Percentiles rank a stretch among this genome's conserved stretches.
Evolutionary conservation across 2,329 filamentous ascomycete species (phyloP).

Genomic region (Coleophoma crateriformis): DNA sequence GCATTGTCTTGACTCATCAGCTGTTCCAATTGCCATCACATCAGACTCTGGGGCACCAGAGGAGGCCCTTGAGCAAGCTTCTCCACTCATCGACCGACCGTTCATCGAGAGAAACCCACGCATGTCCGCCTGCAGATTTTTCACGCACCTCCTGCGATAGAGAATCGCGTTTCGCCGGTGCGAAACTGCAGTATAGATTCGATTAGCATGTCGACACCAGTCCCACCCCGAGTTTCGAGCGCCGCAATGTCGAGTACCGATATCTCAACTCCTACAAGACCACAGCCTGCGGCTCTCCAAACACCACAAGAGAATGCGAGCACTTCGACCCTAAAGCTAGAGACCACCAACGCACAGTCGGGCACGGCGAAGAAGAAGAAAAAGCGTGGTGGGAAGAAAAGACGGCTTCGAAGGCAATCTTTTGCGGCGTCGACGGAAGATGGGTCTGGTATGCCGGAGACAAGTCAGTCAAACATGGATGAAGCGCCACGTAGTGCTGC

Average conservation of each 20-base stretch:
- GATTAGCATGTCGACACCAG: too few relatives aligned
- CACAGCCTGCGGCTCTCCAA: slow-evolving; percentile 20
- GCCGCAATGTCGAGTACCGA: slow-evolving; percentile 7
- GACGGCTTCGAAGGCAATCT: slow-evolving; percentile 70
- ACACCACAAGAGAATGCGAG: slow-evolving; percentile 3
- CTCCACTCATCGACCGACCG: too few relatives aligned
- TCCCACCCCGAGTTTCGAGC: too few relatives aligned
- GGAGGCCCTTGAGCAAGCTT: too few relatives aligned
- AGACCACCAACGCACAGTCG: slow-evolving; percentile 2
- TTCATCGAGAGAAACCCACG: too few relatives aligned
- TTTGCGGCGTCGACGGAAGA: slow-evolving; percentile 63
- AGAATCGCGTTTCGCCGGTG: too few relatives aligned
- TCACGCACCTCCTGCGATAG: too few relatives aligned
- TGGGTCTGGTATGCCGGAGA: slow-evolving; percentile 27
- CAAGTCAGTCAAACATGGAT: slow-evolving; percentile 26
- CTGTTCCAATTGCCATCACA: too few relatives aligned
- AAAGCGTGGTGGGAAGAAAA: slow-evolving; percentile 73
- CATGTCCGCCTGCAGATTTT: too few relatives aligned
- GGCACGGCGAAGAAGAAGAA: slow-evolving; percentile 43
- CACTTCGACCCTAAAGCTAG: slow-evolving; percentile 13
- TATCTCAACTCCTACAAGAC: slow-evolving; percentile 10
- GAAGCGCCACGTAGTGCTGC: slow-evolving; percentile 17
- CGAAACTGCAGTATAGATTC: too few relatives aligned
- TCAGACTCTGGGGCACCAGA: too few relatives aligned
- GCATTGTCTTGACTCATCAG: too few relatives aligned